Base-by-base conservation (phyloP, 805 yeast genomes). In the Hagleromyces aurorensis region DNA sequence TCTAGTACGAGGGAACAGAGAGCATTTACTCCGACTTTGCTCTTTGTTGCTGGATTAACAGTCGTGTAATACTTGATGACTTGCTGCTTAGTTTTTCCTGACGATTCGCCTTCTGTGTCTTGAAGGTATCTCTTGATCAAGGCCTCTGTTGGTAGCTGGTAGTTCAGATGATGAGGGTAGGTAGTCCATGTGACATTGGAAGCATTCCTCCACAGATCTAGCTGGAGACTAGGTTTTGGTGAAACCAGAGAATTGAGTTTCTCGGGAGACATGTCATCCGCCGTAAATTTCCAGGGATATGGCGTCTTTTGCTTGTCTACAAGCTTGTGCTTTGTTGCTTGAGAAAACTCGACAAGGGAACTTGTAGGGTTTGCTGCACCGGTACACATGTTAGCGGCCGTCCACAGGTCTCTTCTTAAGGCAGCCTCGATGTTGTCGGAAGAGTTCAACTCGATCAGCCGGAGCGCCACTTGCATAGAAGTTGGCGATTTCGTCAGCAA, bases 121-220 rank as follows among this genome's bases (percentile, higher is more conserved):
- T 73, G 72, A 32, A 87, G 72, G 55, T 70, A 83, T 29, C 64
- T 62, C 46, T 69, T 70, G 34, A 89, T 66, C 36, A 75, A 80
- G 20, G 52, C 39, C 56, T 81, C 84, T 8, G 72, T 64, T 29
- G 97, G 97, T 42, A 91, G 66, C 17, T 94, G 95, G 68, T 74
- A 79, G 26, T 41, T 44, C 16, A 33, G 18, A 24, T 54, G 59
- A 22, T 46, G 43, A 13, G 67, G 65, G 47, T 72, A 69, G 38
- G 66, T 58, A 19, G 48, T 52, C 57, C 64, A 70, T 12, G 67
- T 60, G 22, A 57, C 50, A 23, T 50, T 50, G 17, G 57, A 41
- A 23, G 43, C 37, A 15, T 43, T 43, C 13, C 51, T 51, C 27
- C 50, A 52, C 23, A 55, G 32, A 33, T 58, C 41, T 31, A 55